Percentiles rank a stretch among this genome's conserved stretches.
Evolutionary conservation across 495 filamentous ascomycete species (phyloP).

Genomic region (Chaetomium tenue): DNA sequence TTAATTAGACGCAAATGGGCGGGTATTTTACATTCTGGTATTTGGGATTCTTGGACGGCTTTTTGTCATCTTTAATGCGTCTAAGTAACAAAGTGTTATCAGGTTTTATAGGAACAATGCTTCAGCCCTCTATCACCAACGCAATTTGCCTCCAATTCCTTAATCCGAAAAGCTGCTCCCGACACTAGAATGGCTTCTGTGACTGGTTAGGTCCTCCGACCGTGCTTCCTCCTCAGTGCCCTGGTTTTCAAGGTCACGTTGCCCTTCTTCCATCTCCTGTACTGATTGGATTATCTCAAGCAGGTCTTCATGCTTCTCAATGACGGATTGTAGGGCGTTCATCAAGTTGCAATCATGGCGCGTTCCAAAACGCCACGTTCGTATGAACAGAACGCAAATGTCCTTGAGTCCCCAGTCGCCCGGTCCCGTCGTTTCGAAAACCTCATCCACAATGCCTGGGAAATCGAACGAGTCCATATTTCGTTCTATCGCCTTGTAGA

Average conservation of each 20-base stretch:
- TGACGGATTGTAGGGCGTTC: neutral
- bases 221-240: neutral
- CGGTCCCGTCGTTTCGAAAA: neutral
- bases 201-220: too few relatives aligned
- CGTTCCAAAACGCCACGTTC: neutral
- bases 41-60: too few relatives aligned
- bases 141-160: too few relatives aligned
- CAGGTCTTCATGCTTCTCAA: neutral
- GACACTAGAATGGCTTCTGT: too few relatives aligned
- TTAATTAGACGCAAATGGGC: neutral
- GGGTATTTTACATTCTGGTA: too few relatives aligned
- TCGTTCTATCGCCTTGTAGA: too few relatives aligned
- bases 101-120: neutral
- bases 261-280: neutral
- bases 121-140: too few relatives aligned
- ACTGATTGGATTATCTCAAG: neutral
- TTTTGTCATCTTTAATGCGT: neutral
- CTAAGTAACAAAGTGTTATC: neutral
- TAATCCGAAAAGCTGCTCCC: too few relatives aligned
- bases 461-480: too few relatives aligned
- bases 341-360: neutral
- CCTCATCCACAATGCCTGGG: neutral
- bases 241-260: neutral
- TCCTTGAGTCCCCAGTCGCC: neutral
- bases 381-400: neutral